Evolutionary conservation across 2,329 filamentous ascomycete genomes (phyloP), one percentile per base, ranked within the genome.

Genomic region (Amylocarpus encephaloides): DNA sequence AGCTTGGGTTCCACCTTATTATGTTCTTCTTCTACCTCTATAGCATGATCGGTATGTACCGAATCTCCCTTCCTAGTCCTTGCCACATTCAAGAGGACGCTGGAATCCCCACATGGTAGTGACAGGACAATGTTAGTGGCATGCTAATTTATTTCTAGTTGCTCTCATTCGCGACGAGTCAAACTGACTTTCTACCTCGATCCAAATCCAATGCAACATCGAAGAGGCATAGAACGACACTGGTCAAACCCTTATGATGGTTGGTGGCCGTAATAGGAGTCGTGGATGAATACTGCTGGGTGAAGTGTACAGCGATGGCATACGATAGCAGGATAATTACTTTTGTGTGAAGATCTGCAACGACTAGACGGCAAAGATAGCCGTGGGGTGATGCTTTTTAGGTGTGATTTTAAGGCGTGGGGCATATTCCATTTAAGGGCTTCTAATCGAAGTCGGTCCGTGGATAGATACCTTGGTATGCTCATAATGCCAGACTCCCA

Each of bases 21-120:
- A 96, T 98, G 90, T 98, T 98, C 82, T 98, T 98, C 83, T 98
- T 97, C 82, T 98, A 98, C 75, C 86, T 98, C 51, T 95, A 95
- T 81, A 93, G 46, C 33, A 59, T 59, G 56, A 59, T 59, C 63
- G 46, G 46, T 48, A 48, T 29, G 46, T 48, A 35, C 15, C 19
- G 15, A 19, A 4, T 40, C 34, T 40, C 19, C 10, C 12, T 40
- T 19, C 38, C 38, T 19, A 19, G n/a, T 11, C 38, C 5, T 5
- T 9, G 11, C 18, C 5, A 11, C 5, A 40, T 18, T 15, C 5
- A 5, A n/a, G 13, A 40, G 38, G 5, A 16, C 15, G 4, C 34
- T 36, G 34, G 9, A 4, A 10, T 36, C 11, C 12, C 11, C 34
- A 5, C 15, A 36, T 10, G 10, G 7, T 7, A 7, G 22, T 4